Evolutionary conservation across 2,329 filamentous ascomycete genomes (phyloP), one percentile per base, ranked within the genome.

Genomic region (Colletotrichum karsti): DNA sequence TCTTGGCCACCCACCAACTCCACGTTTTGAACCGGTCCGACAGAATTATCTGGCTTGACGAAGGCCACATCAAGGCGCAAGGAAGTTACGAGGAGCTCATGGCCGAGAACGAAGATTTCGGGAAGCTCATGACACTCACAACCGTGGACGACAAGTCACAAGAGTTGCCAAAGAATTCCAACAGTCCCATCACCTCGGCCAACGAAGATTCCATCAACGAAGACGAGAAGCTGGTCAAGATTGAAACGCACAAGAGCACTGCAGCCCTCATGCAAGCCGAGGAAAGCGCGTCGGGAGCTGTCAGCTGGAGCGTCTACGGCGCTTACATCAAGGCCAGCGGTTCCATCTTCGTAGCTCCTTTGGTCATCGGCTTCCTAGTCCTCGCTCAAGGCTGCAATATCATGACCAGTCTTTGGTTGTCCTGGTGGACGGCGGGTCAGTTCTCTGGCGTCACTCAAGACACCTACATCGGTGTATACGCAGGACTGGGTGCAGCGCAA

Each of bases 1-100:
- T 98, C 42, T 84, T 98, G 33, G 95, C 95, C 1, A 98, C 95
- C 0, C 95, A 98, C 78, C 95, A 98, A 77, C 88, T 98, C 15
- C 95, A 96, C 83, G 94, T 98, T 7, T 87, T 98, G 5, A 94
- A 88, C 75, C 91, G 94, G 37, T 97, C 94, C 73, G 95, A 98
- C 76, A 88, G 95, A 35, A 95, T 98, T 71, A 90, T 98, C 51
- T 95, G 94, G 89, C 94, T 98, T 88, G 92, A 97, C 63, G 89
- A 91, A 15, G 95, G 95, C 39, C 89, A 85, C 58, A 92, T 98
- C 63, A 89, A 93, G 77, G 93, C 94, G 4, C 84, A 97, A 39
- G 94, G 95, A 72, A 97, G 95, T 0, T 98, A 95, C 73, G 89
- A 93, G 35, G 94, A 97, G 66, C 85, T 98, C 15, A 97, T 97